Conservation (phyloP, 495 filamentous ascomycete genomes). For the Penicillium samsonianum region DNA sequence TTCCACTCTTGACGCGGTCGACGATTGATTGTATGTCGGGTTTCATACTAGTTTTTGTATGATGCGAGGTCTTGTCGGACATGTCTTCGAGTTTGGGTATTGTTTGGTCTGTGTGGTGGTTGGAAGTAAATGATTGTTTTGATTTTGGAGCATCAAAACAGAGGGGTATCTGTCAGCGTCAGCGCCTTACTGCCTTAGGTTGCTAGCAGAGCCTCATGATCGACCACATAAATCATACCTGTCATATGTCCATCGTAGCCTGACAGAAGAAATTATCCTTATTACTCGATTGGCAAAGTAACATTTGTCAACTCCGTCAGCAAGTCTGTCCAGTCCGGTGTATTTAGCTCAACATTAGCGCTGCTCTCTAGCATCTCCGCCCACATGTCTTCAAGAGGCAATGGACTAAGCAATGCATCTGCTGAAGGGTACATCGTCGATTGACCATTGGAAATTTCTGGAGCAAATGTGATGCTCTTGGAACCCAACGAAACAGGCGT, state of each 20-base stretch:
- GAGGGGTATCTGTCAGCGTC: background rate
- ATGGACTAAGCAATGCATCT: background rate
- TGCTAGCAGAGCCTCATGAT: constrained; percentile 6
- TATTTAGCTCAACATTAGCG: constrained; percentile 24
- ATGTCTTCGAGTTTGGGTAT: background rate
- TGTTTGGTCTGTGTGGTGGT: background rate
- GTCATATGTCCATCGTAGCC: background rate
- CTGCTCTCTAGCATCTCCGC: constrained; percentile 37
- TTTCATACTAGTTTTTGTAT: background rate
- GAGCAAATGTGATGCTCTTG: background rate
- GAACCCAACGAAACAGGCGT: background rate
- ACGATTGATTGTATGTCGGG: constrained; percentile 18
- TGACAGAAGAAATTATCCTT: background rate
- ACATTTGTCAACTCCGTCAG: constrained; percentile 36
- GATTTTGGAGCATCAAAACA: constrained; percentile 1
- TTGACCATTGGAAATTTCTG: background rate
- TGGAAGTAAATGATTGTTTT: background rate
- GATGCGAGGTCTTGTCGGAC: background rate
- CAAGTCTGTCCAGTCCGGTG: constrained; percentile 38
- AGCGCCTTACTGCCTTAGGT: background rate
- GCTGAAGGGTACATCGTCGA: background rate
- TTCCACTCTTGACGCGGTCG: constrained; percentile 20
- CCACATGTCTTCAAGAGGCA: constrained; percentile 38
- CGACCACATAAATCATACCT: background rate
- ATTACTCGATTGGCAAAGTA: constrained; percentile 16